A percentile compares a stretch with the other conserved stretches of the same genome.
Conservation (phyloP, 2,329 filamentous ascomycete genomes). For the Cercospora sp. region DNA sequence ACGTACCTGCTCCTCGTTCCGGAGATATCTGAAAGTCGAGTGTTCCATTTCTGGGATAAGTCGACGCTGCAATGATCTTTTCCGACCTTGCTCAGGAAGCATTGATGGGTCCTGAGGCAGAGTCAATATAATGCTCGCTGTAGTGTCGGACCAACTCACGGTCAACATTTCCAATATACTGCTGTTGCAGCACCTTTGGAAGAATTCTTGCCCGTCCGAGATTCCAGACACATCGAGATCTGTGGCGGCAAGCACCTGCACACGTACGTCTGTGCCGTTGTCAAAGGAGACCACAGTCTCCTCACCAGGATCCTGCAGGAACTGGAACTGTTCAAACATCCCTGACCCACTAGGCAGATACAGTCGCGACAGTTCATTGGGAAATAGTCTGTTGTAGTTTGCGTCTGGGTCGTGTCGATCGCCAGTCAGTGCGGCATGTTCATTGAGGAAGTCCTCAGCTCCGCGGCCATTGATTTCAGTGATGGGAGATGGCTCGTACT, state of each 20-base stretch:
- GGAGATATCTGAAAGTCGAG: neutral
- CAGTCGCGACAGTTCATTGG: conserved; percentile 28
- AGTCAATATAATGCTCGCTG: neutral
- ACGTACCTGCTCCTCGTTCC: neutral
- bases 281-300: conserved; percentile 5
- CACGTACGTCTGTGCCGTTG: conserved; percentile 1
- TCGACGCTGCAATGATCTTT: neutral
- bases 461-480: conserved; percentile 42
- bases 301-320: neutral
- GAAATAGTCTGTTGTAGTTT: conserved; percentile 44
- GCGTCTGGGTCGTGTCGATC: conserved; percentile 44
- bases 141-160: neutral
- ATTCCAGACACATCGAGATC: conserved; percentile 35
- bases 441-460: conserved; percentile 38
- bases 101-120: neutral
- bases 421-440: conserved; percentile 35
- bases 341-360: neutral
- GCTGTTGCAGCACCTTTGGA: conserved; percentile 41
- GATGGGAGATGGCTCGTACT: conserved; percentile 36
- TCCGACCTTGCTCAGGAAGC: neutral
- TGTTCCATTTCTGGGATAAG: neutral
- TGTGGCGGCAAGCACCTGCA: conserved; percentile 5
- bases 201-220: conserved; percentile 44
- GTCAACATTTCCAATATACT: neutral
- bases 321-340: neutral